Conservation (phyloP, 805 yeast species). For the Pichia thaimueangensis region DNA sequence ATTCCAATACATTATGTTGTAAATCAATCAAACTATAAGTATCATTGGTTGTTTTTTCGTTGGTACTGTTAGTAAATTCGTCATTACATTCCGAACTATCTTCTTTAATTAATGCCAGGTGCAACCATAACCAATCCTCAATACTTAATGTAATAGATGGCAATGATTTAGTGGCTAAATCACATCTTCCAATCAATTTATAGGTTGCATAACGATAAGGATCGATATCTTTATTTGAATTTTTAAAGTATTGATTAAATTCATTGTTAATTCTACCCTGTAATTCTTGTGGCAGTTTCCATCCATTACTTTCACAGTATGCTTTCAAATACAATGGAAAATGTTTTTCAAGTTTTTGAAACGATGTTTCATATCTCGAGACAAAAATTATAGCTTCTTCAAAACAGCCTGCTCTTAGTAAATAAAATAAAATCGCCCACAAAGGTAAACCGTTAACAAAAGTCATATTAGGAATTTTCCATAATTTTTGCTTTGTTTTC, state of each 20-base stretch:
- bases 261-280: conserved; percentile 68
- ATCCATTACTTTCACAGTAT: conserved; percentile 50
- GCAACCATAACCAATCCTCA: conserved; percentile 98
- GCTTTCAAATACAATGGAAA: conserved; percentile 76
- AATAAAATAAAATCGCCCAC: conserved; percentile 89
- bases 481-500: conserved; percentile 33
- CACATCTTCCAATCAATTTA: conserved; percentile 89
- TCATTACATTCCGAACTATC: conserved; percentile 24
- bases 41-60: conserved; percentile 47
- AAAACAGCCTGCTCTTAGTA: conserved; percentile 76
- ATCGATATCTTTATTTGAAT: conserved; percentile 57
- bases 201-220: conserved; percentile 88
- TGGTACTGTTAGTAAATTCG: conserved; percentile 8
- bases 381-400: conserved; percentile 74
- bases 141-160: conserved; percentile 67
- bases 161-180: conserved; percentile 57
- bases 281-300: conserved; percentile 56
- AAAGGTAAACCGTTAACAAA: conserved; percentile 79
- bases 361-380: conserved; percentile 55
- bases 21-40: conserved; percentile 67
- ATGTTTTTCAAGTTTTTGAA: conserved; percentile 78
- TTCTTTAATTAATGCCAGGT: conserved; percentile 68
- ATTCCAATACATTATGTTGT: conserved; percentile 61
- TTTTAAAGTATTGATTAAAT: conserved; percentile 77
- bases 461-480: conserved; percentile 51